Evolutionary conservation across 2,329 filamentous ascomycete genomes (phyloP), one percentile per base, ranked within the genome.

Genomic region (Xylogone sp.): DNA sequence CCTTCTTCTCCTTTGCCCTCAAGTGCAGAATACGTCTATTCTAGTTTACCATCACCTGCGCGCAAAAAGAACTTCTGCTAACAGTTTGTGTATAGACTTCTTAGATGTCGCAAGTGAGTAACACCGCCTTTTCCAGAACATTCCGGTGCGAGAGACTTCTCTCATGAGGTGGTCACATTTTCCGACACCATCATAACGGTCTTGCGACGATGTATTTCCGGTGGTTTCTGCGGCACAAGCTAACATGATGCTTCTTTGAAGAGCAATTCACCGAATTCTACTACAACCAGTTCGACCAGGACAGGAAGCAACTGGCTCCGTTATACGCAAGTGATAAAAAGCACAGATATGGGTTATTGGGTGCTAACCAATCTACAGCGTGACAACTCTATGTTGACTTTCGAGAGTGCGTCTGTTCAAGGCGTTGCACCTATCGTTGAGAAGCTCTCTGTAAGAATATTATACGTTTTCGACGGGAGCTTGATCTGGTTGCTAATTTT

Each of bases 221-320:
- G 20, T 53, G n/a, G 43, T 31, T n/a, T 18, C 21, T 21, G 21
- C 21, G 49, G 27, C 42, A 34, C n/a, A 52, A 44, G 51, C 49
- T 59, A 43, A 58, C 50, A 52, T 57, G 60, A 62, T 52, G 10
- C 65, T 55, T 34, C 42, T 34, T 21, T 53, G 65, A 67, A 97
- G 92, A 86, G 70, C 82, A 95, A 74, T 97, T 97, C 73, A 86
- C 93, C 60, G 68, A 85, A 55, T 93, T 87, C 78, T 97, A 97
- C 83, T 97, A 96, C 81, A 78, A 86, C 65, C 86, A 84, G 54
- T 96, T 97, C 73, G 91, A 96, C 70, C 57, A 67, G 55, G 79
- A 92, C 72, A 86, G 91, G 65, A 72, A 73, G 51, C 63, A 68
- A 48, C 81, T 97, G 43, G 73, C 71, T 13, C 66, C 73, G 56